Base-by-base conservation (phyloP, 2,329 filamentous ascomycete genomes). In the Pseudogymnoascus sp. region DNA sequence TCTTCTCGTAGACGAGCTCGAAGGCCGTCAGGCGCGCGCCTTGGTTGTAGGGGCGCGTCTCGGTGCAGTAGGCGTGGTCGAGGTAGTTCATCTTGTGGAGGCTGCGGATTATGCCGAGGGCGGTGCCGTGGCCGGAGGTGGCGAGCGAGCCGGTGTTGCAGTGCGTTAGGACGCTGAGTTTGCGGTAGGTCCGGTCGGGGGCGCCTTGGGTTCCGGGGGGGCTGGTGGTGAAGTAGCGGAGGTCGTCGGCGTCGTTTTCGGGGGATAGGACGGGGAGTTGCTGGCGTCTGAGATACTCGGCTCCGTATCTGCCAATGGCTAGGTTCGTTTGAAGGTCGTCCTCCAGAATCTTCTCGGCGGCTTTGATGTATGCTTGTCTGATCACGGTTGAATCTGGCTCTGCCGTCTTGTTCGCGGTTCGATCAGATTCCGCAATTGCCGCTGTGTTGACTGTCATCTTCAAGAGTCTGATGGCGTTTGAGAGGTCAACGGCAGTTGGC, bases 131-230 rank as follows among this genome's bases (percentile, higher is more conserved):
- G n/a, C 95, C 95, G 15, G 95, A 96, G 1, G 95, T 99, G 26
- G 95, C 95, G 35, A 99, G 86, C 19, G 93, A 97, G 28, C 95
- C 95, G 21, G 95, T 99, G 76, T 99, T 99, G 81, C 95, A 99
- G 77, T 99, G 96, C 10, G 95, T 99, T 68, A 99, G 78, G 47
- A 99, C 88, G n/a, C 90, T 91, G 59, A 96, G 78, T 68, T 81
- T 79, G 69, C 76, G 80, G 71, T 73, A 80, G 71, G 67, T 82
- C 74, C 67, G 77, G 60, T 42, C 80, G 73, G 73, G 81, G 76
- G 68, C 76, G 15, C 72, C 72, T 62, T 74, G 72, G 2, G 72
- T 73, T 57, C 69, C 70, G 19, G 71, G 74, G 19, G 76, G 79
- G 57, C 72, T 74, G 13, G 72, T 73, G 35, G 72, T 74, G 61